Conservation (phyloP, 495 filamentous ascomycete species). For the Aspergillus steynii region DNA sequence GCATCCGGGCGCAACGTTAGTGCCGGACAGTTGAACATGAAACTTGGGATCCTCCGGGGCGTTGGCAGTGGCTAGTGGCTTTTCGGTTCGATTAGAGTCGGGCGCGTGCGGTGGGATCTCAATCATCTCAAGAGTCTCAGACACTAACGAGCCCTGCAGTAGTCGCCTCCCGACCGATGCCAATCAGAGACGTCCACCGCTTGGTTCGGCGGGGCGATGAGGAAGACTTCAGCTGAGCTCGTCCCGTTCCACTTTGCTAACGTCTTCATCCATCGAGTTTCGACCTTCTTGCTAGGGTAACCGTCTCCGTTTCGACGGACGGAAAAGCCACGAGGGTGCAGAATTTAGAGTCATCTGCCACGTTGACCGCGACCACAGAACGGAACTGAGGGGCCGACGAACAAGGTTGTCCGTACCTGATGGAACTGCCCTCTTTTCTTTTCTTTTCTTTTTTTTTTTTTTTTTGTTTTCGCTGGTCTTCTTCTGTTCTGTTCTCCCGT, state of each 20-base stretch:
- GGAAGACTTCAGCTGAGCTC: constrained; percentile 24
- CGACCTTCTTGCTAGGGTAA: too few relatives aligned
- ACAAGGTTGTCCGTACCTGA: neutral
- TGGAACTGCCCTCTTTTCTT: neutral
- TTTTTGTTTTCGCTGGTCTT: neutral
- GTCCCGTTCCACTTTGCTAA: neutral
- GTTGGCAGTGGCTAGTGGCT: neutral
- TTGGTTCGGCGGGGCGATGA: neutral
- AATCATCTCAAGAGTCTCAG: neutral
- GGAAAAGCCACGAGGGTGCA: neutral
- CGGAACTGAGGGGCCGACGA: neutral
- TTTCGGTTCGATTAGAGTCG: neutral
- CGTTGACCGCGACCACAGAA: neutral
- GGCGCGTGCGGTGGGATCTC: constrained; percentile 10
- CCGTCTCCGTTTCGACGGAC: too few relatives aligned
- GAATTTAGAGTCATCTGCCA: neutral
- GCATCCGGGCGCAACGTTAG: neutral
- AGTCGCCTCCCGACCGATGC: constrained; percentile 12
- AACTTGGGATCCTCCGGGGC: neutral
- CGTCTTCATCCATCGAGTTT: too few relatives aligned
- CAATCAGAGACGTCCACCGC: neutral
- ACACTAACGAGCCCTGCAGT: constrained; percentile 15
- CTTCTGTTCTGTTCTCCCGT: too few relatives aligned
- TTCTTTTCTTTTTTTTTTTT: neutral
- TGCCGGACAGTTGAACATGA: constrained; percentile 13